Base-by-base conservation (phyloP, 1,284 basidiomycete species). In the Pseudomicrostroma phylloplanum region DNA sequence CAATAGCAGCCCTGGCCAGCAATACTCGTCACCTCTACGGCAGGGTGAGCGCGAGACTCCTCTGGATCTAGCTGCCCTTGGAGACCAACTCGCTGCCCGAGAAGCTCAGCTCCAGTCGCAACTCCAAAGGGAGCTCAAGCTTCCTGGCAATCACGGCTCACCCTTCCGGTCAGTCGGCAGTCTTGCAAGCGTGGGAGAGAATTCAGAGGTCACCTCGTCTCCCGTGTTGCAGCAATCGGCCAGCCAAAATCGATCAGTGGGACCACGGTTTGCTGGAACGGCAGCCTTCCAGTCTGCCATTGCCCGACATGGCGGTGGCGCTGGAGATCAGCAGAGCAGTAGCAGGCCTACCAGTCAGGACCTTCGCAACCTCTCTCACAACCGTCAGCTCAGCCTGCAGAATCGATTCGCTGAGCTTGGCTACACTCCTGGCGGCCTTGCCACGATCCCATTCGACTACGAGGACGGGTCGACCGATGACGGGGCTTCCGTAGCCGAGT, bases 241-340 rank as follows among this genome's bases (percentile, higher is more conserved):
- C 26, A 51, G 55, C 17, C 64, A 56, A 46, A 12, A 57, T 21
- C 65, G 68, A 39, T 70, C 71, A 46, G 66, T 63, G 1, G 72
- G 67, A 7, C 72, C 73, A 57, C 67, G 72, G 21, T 76, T 74
- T 42, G 71, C 74, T 9, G 72, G 71, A 40, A 76, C 71, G 54
- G 72, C 70, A 17, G 72, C 72, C 36, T 74, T 73, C 51, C 74
- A 76, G 60, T 68, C 66, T 55, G 72, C 68, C 57, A 61, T 72
- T 43, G 74, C 71, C 43, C 67, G 73, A 15, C 68, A 74, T 46
- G 39, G 46, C 3, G 30, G 30, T 36, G 9, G 30, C 30, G 30
- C 30, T 36, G 30, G 4, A 9, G 30, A 36, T 9, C 57, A 43
- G 12, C 55, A 57, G 12, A 65, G 67, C 30, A 15, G 61, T 26